phyloP scores from a whole-genome alignment of 2,329 filamentous ascomycete species.

The Pezicula radicicola region DNA sequence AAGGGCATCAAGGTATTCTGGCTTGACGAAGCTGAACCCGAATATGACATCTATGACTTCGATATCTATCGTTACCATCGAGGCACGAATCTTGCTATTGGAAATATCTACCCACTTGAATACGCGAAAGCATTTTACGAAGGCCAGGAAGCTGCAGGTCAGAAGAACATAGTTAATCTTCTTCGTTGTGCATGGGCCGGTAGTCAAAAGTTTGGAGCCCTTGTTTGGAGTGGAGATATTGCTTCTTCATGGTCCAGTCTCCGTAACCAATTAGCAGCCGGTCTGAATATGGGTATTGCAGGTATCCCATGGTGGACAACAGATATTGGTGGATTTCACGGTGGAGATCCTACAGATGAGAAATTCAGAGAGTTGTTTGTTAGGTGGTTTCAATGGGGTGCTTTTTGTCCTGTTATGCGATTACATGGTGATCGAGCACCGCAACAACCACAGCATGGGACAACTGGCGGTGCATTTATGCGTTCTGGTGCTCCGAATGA shows the following conservation, averaged over 20 bases:
- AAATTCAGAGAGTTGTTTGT: constrained; percentile 61
- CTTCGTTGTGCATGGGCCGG: constrained; percentile 54
- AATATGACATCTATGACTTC: constrained; percentile 63
- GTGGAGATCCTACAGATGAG: constrained; percentile 53
- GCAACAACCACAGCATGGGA: constrained; percentile 23
- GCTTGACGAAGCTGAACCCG: constrained; percentile 68
- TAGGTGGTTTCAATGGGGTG: constrained; percentile 68
- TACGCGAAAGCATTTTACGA: constrained; percentile 60
- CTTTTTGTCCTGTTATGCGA: constrained; percentile 66
- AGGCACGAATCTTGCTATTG: constrained; percentile 51
- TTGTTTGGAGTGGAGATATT: constrained; percentile 68
- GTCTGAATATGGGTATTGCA: constrained; percentile 62
- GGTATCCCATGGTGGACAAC: constrained; percentile 69
- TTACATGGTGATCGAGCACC: constrained; percentile 66
- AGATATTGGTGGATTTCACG: constrained; percentile 69
- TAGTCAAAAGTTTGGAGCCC: constrained; percentile 60
- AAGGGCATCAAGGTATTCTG: constrained; percentile 64
- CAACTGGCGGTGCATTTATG: constrained; percentile 15
- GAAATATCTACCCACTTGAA: constrained; percentile 57
- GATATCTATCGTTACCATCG: constrained; percentile 61
- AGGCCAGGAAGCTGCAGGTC: constrained; percentile 49
- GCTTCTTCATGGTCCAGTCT: constrained; percentile 60
- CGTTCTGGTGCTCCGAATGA: constrained; percentile 53
- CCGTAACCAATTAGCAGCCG: constrained; percentile 58
- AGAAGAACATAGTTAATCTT: constrained; percentile 57